A percentile compares a stretch with the other conserved stretches of the same genome.
These are phyloP conservation scores for Schizonepeta tenuifolia DNA, from an alignment of 257 asterid genomes.

Conservation along the genomic window DNA sequence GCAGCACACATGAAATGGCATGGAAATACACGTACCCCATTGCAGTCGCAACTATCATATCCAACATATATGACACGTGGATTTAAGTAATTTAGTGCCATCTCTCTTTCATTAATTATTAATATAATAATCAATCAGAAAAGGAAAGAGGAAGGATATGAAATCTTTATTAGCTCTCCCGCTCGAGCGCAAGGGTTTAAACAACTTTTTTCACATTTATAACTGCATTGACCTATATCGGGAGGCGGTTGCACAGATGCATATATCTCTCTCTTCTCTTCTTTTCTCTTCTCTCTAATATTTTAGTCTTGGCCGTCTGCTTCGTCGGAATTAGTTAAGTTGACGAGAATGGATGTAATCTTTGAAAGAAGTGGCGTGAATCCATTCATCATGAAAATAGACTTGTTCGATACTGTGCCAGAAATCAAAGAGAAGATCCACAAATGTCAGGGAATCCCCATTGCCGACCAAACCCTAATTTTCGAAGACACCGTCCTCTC, in stretches of 20 bases:
- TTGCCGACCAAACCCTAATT: slow-evolving; percentile 51
- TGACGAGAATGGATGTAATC: background rate
- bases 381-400: background rate
- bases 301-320: background rate
- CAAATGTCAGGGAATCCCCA: slow-evolving; percentile 49
- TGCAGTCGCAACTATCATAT: too few relatives aligned
- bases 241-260: background rate
- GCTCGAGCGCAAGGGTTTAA: background rate
- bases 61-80: too few relatives aligned
- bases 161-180: background rate
- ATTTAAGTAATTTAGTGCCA: too few relatives aligned
- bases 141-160: background rate
- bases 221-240: background rate
- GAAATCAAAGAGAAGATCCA: slow-evolving; percentile 71
- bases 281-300: background rate
- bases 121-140: too few relatives aligned
- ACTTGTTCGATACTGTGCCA: slow-evolving; percentile 42
- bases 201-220: background rate
- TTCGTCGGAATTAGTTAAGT: background rate
- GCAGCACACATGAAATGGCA: too few relatives aligned
- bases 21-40: too few relatives aligned
- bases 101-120: too few relatives aligned
- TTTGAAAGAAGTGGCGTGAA: background rate
- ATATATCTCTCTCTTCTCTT: background rate
- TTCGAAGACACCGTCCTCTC: slow-evolving; percentile 54